These are phyloP conservation scores for Cryptococcus hybrid DNA, from an alignment of 1,284 basidiomycete genomes.

Conservation along the genomic window DNA sequence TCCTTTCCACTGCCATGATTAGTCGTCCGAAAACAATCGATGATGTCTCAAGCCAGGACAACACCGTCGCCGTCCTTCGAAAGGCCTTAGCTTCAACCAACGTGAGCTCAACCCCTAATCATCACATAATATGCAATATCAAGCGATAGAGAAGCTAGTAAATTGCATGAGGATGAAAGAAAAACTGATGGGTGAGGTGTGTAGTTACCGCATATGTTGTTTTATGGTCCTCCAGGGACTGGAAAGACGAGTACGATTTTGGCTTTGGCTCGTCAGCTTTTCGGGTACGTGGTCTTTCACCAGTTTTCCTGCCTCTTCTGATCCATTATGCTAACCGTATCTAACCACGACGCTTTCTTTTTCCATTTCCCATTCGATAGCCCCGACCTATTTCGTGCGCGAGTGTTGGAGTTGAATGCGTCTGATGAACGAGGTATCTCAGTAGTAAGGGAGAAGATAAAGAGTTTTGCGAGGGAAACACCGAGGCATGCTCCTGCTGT, in stretches of 20 bases:
- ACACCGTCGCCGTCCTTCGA: slow-evolving; percentile 86
- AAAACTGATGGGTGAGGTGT: no score
- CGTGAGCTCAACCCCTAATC: slow-evolving; percentile 51
- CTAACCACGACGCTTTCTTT: not conserved
- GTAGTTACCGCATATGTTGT: slow-evolving; percentile 98
- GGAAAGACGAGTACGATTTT: slow-evolving; percentile 99
- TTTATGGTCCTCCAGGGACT: slow-evolving; percentile 98
- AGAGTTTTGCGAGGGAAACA: slow-evolving; percentile 94
- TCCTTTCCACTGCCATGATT: not conserved
- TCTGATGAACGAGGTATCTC: slow-evolving; percentile 97
- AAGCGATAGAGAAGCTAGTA: not conserved
- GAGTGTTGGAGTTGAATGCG: slow-evolving; percentile 97
- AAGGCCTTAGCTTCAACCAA: slow-evolving; percentile 92
- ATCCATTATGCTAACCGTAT: not conserved
- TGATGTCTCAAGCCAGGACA: slow-evolving; percentile 95
- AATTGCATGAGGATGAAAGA: no score
- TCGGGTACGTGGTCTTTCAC: slow-evolving; percentile 64
- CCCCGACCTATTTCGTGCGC: slow-evolving; percentile 88
- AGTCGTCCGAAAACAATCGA: slow-evolving; percentile 98
- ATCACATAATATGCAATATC: not conserved
- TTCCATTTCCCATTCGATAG: slow-evolving; percentile 50
- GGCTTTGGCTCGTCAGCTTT: slow-evolving; percentile 88
- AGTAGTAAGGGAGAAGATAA: slow-evolving; percentile 98
- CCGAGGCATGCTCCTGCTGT: slow-evolving; percentile 71
- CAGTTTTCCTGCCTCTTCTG: not conserved